phyloP scores from a whole-genome alignment of 2,329 filamentous ascomycete species.

The Beauveria caledonica region DNA sequence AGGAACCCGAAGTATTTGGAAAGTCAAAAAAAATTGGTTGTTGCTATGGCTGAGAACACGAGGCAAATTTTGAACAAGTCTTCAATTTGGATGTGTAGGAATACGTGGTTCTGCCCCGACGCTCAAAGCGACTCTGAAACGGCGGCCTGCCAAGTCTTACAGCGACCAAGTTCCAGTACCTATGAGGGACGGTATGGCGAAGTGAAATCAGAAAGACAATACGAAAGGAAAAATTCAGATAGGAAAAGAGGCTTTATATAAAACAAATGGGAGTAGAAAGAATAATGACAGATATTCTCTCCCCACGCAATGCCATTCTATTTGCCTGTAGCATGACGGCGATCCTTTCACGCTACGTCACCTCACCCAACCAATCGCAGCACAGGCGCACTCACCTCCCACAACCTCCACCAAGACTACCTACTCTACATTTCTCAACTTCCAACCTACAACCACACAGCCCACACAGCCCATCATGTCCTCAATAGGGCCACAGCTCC shows the following conservation, averaged over 20 bases:
- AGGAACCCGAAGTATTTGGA: background rate
- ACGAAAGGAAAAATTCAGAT: too few relatives aligned
- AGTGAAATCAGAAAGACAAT: too few relatives aligned
- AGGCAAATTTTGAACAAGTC: background rate
- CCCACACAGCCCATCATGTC: constrained; percentile 43
- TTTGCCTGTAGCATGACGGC: background rate
- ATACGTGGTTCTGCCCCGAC: too few relatives aligned
- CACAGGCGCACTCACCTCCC: background rate
- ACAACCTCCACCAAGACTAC: background rate
- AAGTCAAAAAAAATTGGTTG: background rate
- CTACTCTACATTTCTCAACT: background rate
- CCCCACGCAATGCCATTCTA: background rate
- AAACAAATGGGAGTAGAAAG: background rate
- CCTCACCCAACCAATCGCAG: background rate
- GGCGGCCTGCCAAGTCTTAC: too few relatives aligned
- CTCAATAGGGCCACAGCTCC: constrained; percentile 62
- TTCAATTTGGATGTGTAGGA: too few relatives aligned
- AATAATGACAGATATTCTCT: too few relatives aligned
- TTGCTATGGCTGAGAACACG: too few relatives aligned
- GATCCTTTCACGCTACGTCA: constrained; percentile 1
- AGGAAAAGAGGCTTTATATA: background rate
- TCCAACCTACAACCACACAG: constrained; percentile 14
- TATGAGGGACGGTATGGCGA: too few relatives aligned
- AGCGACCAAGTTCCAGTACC: too few relatives aligned
- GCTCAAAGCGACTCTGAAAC: too few relatives aligned